A percentile compares a stretch with the other conserved stretches of the same genome.
These are phyloP conservation scores for Crotalaria pallida DNA, from an alignment of 306 rosid species.

Conservation along the genomic window DNA sequence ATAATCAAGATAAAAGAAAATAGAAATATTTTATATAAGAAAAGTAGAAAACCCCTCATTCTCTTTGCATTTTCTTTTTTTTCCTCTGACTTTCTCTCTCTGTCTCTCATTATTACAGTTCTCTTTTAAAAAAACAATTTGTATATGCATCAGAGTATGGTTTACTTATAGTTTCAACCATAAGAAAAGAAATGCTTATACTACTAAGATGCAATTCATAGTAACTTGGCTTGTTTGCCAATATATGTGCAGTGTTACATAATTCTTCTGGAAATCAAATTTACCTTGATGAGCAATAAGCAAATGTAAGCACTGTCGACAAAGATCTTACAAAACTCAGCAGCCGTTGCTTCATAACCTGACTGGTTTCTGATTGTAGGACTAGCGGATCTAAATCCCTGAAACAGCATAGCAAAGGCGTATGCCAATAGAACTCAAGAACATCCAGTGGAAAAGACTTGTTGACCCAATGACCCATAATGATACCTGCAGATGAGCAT, in stretches of 20 bases:
- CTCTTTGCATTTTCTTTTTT: neutral
- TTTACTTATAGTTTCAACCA: slow-evolving; percentile 1
- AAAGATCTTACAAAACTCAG: slow-evolving; percentile 69
- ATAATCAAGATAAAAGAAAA: neutral
- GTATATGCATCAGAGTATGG: neutral
- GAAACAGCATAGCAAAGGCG: slow-evolving; percentile 31
- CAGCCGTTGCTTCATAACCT: slow-evolving; percentile 66
- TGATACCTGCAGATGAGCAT: slow-evolving; percentile 78
- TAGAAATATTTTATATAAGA: neutral
- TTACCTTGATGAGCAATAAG: slow-evolving; percentile 88
- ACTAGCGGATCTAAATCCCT: slow-evolving; percentile 79
- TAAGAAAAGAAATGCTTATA: neutral
- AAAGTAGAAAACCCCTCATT: neutral
- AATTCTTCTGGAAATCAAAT: slow-evolving; percentile 19
- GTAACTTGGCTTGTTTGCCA: neutral
- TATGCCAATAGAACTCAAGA: slow-evolving; percentile 18
- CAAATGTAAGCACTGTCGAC: slow-evolving; percentile 83
- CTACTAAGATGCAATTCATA: neutral
- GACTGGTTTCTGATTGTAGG: slow-evolving; percentile 63
- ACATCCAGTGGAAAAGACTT: slow-evolving; percentile 14
- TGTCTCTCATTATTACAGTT: neutral
- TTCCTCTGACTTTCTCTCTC: neutral
- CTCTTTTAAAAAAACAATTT: neutral
- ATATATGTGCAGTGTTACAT: neutral
- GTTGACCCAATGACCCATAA: slow-evolving; percentile 3